Percentiles rank a stretch among this genome's conserved stretches.
These are phyloP conservation scores for Solanum habrochaites DNA, from an alignment of 257 asterid species.

Conservation along the genomic window DNA sequence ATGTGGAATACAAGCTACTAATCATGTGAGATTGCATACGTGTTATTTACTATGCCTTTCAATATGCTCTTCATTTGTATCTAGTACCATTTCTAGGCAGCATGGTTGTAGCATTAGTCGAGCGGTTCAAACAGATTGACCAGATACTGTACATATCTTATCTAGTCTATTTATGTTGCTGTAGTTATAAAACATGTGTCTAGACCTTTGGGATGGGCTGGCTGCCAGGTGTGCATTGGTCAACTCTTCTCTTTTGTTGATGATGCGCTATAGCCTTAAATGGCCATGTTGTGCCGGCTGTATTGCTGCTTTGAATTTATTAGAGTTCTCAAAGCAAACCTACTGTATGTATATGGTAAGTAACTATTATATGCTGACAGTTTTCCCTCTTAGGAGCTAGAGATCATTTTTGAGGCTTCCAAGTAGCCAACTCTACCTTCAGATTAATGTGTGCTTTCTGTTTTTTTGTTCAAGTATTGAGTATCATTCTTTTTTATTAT, in stretches of 20 bases:
- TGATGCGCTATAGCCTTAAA: neutral
- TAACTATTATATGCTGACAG: neutral
- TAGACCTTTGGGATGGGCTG: neutral
- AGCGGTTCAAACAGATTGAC: neutral
- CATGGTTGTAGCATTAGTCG: neutral
- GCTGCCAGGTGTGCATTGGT: neutral
- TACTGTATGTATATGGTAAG: neutral
- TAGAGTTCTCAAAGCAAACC: neutral
- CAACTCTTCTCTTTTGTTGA: neutral
- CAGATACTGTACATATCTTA: neutral
- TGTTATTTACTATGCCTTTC: neutral
- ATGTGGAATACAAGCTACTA: neutral
- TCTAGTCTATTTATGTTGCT: neutral
- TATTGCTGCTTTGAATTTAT: neutral
- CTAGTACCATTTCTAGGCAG: neutral
- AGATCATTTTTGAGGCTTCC: neutral
- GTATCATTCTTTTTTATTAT: neutral
- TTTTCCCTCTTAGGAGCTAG: neutral
- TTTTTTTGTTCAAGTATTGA: neutral
- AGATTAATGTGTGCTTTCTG: neutral
- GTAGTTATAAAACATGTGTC: neutral
- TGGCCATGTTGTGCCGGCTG: neutral
- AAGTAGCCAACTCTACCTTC: neutral
- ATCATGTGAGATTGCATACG: neutral
- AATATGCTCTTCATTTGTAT: neutral